Base-by-base conservation (phyloP, 768 basidiomycete species). In the Rhodotorula graminis region DNA sequence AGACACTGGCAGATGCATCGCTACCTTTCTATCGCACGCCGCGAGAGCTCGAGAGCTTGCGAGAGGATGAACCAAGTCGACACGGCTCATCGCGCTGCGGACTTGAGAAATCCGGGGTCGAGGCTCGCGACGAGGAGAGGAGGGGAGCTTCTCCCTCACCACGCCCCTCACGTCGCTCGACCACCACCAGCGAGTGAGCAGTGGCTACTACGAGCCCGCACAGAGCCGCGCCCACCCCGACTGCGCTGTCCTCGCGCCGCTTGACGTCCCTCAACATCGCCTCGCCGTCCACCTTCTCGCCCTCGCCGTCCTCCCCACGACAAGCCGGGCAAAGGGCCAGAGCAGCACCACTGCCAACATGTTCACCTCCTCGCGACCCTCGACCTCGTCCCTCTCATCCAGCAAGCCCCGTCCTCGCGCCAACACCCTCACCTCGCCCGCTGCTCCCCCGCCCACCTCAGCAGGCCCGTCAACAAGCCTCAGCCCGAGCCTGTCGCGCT, bases 401-500 rank as follows among this genome's bases (percentile, higher is more conserved):
- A 44, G 14, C 21, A 63, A 62, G 27, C 31, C 64, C 25, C 70
- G 70, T 3, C 55, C 46, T 15, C 60, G 70, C 44, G 50, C 70
- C n/a, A 55, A 71, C n/a, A 71, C 70, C 11, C 12, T 71, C 40
- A 42, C 64, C 23, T 66, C 65, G 15, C 58, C 57, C 4, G 3
- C 25, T 12, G 23, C 25, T 25, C 50, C 50, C 25, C 23, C 50
- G 23, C 47, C 47, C 19, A 9, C 50, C 10, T 46, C 44, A 12
- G 23, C 50, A 15, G 27, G 33, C 29, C 21, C 0, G 11, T 0
- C 56, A 8, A 31, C 37, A 47, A 49, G 56, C n/a, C 44, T 21
- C 16, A 61, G 31, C 42, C 64, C 69, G 14, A 37, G 66, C 11
- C 31, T 33, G 29, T 40, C 62, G 15, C 62, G 66, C 50, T 67